Conservation (phyloP, 768 basidiomycete genomes). For the Phylloporus rhodoxanthus region DNA sequence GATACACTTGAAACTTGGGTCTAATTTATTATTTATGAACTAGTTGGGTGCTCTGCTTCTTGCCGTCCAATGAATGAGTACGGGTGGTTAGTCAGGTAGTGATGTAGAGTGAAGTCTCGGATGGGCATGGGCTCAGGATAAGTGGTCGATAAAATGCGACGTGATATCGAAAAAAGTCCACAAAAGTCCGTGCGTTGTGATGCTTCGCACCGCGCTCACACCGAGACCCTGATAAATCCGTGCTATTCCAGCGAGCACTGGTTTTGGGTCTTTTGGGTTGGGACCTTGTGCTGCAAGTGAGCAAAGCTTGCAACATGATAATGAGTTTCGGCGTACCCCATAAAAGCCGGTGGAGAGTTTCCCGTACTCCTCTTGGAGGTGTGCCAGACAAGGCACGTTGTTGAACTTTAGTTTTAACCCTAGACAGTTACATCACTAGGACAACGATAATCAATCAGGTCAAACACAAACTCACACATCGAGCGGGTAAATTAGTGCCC, state of each 20-base stretch:
- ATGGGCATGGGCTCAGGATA: slow-evolving; percentile 32
- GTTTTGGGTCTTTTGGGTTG: slow-evolving; percentile 71
- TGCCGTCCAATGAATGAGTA: slow-evolving; percentile 10
- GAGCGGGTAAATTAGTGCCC: slow-evolving; percentile 89
- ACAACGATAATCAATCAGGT: neutral
- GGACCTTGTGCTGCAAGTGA: slow-evolving; percentile 46
- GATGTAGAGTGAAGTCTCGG: slow-evolving; percentile 1
- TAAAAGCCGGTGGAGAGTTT: slow-evolving; percentile 73
- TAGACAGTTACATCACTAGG: slow-evolving; percentile 25
- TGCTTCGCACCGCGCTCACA: slow-evolving; percentile 86
- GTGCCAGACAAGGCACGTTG: slow-evolving; percentile 83
- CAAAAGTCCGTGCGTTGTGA: slow-evolving; percentile 87
- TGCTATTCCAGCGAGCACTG: slow-evolving; percentile 67
- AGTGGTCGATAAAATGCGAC: slow-evolving; percentile 63
- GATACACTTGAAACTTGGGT: slow-evolving; percentile 19
- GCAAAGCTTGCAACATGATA: neutral
- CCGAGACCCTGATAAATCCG: slow-evolving; percentile 92
- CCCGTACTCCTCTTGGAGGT: slow-evolving; percentile 59
- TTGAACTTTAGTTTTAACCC: slow-evolving; percentile 94
- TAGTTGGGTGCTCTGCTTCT: slow-evolving; percentile 2
- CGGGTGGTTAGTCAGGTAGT: slow-evolving; percentile 5
- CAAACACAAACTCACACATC: slow-evolving; percentile 64
- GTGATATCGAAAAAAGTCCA: slow-evolving; percentile 92
- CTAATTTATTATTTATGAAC: slow-evolving; percentile 13
- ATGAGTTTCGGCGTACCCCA: slow-evolving; percentile 48